Conservation (phyloP, 257 asterid species). For the Ajuga chamaepitys region DNA sequence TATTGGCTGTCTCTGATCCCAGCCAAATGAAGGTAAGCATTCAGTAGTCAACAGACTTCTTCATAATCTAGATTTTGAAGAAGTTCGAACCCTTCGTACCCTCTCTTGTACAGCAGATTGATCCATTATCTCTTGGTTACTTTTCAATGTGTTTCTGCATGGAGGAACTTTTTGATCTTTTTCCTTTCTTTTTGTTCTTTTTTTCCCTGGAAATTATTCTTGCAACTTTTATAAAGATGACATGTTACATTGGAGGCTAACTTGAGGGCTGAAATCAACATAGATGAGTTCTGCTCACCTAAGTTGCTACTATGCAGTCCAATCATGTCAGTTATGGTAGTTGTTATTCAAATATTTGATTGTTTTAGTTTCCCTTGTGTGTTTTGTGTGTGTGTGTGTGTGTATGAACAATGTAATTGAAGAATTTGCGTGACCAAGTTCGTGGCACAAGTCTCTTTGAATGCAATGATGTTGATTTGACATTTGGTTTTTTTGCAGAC, state of each 20-base stretch:
- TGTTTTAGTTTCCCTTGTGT: neutral
- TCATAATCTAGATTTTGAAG: neutral
- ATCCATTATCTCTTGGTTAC: neutral
- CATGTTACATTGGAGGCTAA: neutral
- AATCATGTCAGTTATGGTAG: neutral
- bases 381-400: neutral
- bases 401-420: neutral
- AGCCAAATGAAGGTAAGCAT: slow-evolving; percentile 77
- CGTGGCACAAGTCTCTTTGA: neutral
- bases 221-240: neutral
- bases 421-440: slow-evolving; percentile 7
- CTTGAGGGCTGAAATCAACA: slow-evolving; percentile 1
- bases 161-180: neutral
- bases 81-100: neutral
- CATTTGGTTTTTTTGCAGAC: slow-evolving; percentile 42
- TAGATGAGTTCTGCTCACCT: neutral
- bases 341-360: neutral
- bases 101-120: neutral
- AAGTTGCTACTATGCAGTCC: neutral
- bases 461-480: neutral
- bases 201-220: slow-evolving; percentile 3
- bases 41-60: neutral
- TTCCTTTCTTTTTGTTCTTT: no score
- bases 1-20: slow-evolving; percentile 85
- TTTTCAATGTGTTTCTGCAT: neutral